Base-by-base conservation (phyloP, 768 basidiomycete species). In the Pleurotus eryngii region DNA sequence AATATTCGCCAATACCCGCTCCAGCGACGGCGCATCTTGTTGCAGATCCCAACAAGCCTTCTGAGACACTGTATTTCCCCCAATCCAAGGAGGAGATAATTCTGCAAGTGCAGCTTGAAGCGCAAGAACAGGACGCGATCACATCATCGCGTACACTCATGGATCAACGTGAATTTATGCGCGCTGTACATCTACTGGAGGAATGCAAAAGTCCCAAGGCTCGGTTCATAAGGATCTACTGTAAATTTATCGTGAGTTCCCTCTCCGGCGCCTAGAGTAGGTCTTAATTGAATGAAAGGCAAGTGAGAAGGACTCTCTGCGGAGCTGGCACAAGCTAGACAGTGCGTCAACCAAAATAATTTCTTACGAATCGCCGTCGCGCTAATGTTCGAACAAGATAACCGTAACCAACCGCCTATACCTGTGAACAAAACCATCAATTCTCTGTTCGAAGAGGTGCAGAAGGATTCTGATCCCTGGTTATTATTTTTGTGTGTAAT, bases 251-350 rank as follows among this genome's bases (percentile, higher is more conserved):
- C 69, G 97, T 97, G 68, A 77, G 88, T 79, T 20, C 17, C 37
- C 17, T 3, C 5, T 51, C 56, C 27, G 26, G 26, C 49, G 57
- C 45, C 14, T 59, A 54, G 55, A 45, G 39, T 55, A 55, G 38
- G 60, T 55, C 18, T 47, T 37, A 42, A 22, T 55, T 17, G 26
- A 48, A 24, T 55, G 26, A 14, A 64, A 96, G 95, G 86, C 87
- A 11, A 84, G 85, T 57, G 95, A 98, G 74, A 89, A 89, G 66
- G 84, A 83, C 62, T 85, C 91, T 1, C 81, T 89, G 64, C 81
- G 89, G 63, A 86, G 90, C 57, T 94, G 92, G 91, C 90, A 93
- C 74, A 86, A 86, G 72, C 76, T 87, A 62, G 82, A 90, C 65
- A 84, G 92, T 88, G 60, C 60, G 85, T 76, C 35, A 22, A 38